Base-by-base conservation (phyloP, 2,329 filamentous ascomycete genomes). In the Penicillium digitatum region DNA sequence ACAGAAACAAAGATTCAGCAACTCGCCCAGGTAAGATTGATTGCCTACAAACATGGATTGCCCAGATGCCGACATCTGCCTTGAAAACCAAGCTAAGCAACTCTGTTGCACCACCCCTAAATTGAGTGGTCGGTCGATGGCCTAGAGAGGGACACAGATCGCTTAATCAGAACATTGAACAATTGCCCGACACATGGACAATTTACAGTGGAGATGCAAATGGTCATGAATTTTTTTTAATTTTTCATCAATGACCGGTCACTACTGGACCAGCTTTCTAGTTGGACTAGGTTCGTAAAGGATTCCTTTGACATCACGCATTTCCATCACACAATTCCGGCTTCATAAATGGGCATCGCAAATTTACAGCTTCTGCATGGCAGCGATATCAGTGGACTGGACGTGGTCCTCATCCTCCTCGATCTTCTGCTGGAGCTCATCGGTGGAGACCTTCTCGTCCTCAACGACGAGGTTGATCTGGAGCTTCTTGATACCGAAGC, bases 401-500 rank as follows among this genome's bases (percentile, higher is more conserved):
- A 99, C 91, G 76, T 90, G 88, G 76, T 99, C 94, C 82, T 97
- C 94, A 69, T 92, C 84, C 66, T 84, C 89, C 72, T 85, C 83
- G 70, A 97, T 95, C 81, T 89, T 71, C 74, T 90, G 86, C 83
- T 96, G 85, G 66, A 99, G 87, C 61, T 96, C 93, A 67, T 87
- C 84, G 63, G 89, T 76, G 65, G 89, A 92, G 73, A 99, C 77
- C 85, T 96, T 96, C 66, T 97, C 93, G 75, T 99, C 94, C 83
- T 97, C 94, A 64, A 97, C 81, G 69, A 97, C 91, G 67, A 97
- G 79, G 87, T 90, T 97, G 82, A 99, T 95, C 85, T 97, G 93
- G 62, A 99, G 87, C 86, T 97, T 97, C 84, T 89, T 94, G 83
- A 99, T 95, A 83, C 94, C 94, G 83, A 90, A 99, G 72, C 92